Base-by-base conservation (phyloP, 192 early-diverging fungal genomes). In the Podila horticola region DNA sequence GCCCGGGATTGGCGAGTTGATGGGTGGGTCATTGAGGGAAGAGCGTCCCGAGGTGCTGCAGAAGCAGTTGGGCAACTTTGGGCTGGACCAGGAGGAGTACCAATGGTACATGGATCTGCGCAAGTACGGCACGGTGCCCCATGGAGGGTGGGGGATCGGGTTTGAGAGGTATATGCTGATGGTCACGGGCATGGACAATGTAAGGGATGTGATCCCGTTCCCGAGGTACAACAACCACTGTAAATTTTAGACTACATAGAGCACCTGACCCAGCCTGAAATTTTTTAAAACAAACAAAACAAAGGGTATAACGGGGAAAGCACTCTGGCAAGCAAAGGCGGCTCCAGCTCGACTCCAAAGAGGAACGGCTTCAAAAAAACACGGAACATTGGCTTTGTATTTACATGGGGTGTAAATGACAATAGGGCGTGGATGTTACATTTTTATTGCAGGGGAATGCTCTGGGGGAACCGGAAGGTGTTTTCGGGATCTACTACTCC, bases 61-160 rank as follows among this genome's bases (percentile, higher is more conserved):
- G 64, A 6, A 71, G 22, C 85, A 90, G 61, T 86, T 96, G 55
- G 41, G 77, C 13, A 71, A 76, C 0, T 87, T 84, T 50, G 86
- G 89, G 5, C 79, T 95, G 70, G 83, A 87, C 20, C 66, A 88
- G 28, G 89, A 91, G 4, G 92, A 91, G 15, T 92, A 93, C 77
- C 89, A 92, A 67, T 97, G 95, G 94, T 96, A 96, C 76, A 69
- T 94, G 67, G 92, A 94, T 76, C 67, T 97, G 69, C 88, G 95
- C 74, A 89, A 90, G 69, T 97, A 84, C 66, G 96, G 96, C n/a
- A 85, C 87, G 1, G 90, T 88, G 0, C 95, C 95, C 60, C 95
- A 97, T 82, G 95, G 95, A 9, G 96, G 96, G 20, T 97, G 90
- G 87, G 96, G 96, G 7, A 88, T 97, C 69, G 96, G 96, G 2